These are phyloP conservation scores for Sedum album DNA, from an alignment of 164 flowering plant species.

Conservation along the genomic window DNA sequence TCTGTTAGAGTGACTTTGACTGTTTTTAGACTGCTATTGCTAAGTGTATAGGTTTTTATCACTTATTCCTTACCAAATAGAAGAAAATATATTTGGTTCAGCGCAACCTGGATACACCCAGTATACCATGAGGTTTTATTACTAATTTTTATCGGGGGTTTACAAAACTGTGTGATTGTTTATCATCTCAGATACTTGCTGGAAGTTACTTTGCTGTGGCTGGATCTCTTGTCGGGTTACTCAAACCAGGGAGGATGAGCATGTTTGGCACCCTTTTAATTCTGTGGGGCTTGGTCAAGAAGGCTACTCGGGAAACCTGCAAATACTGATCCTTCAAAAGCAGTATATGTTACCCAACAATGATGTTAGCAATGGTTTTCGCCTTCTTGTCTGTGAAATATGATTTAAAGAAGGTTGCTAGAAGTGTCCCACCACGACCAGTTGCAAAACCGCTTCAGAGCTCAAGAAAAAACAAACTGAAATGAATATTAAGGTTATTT, in stretches of 20 bases:
- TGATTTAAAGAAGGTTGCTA: constrained; percentile 47
- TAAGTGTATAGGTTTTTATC: neutral
- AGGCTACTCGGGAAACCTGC: constrained; percentile 71
- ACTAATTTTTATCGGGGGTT: neutral
- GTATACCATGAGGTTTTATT: neutral
- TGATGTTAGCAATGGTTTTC: constrained; percentile 63
- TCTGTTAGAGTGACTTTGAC: neutral
- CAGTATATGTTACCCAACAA: constrained; percentile 84
- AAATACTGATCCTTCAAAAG: constrained; percentile 52
- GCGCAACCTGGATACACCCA: neutral
- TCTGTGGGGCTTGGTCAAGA: constrained; percentile 91
- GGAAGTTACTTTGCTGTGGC: constrained; percentile 95
- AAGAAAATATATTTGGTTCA: neutral
- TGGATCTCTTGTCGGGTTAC: constrained; percentile 62
- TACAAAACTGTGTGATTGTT: neutral
- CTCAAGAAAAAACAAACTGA: constrained; percentile 86
- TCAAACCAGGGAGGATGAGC: constrained; percentile 87
- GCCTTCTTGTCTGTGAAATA: constrained; percentile 76
- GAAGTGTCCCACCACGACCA: constrained; percentile 41
- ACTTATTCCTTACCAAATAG: too few species aligned
- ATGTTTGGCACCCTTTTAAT: constrained; percentile 88
- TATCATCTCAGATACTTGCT: constrained; percentile 67
- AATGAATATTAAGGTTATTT: constrained; percentile 25
- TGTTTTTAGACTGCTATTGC: neutral
- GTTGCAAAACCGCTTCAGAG: constrained; percentile 69